Conservation (phyloP, 805 yeast species). For the Priceomyces castillae region DNA sequence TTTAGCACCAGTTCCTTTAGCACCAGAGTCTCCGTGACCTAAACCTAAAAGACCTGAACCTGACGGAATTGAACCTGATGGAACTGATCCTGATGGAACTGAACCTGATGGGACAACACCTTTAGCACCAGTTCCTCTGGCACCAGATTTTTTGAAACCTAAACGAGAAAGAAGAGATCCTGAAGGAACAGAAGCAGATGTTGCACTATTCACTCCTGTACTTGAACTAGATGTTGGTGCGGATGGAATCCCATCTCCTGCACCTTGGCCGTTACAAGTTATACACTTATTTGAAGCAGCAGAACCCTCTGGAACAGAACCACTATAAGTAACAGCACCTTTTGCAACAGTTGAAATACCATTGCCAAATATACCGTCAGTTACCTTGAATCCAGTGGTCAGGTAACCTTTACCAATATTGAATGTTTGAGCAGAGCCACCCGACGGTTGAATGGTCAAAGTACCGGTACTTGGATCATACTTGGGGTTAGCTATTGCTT, state of each 20-base stretch:
- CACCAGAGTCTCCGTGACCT: background rate
- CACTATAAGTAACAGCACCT: conserved; percentile 2
- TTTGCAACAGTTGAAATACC: background rate
- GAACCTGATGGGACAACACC: background rate
- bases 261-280: background rate
- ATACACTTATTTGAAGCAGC: background rate
- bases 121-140: background rate
- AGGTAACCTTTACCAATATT: conserved; percentile 10
- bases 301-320: background rate
- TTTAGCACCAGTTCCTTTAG: background rate
- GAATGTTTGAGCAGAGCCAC: background rate
- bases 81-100: background rate
- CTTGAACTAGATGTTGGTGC: background rate
- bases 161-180: no score
- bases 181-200: background rate
- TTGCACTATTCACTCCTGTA: background rate
- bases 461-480: conserved; percentile 16
- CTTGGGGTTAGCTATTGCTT: background rate
- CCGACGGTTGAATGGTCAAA: conserved; percentile 12
- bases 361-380: background rate
- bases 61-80: background rate
- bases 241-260: background rate
- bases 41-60: background rate
- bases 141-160: no score
- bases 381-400: background rate